Percentiles rank a stretch among this genome's conserved stretches.
phyloP scores from a whole-genome alignment of 371 early-diverging fungal genomes.

The Blyttiomyces sp. region DNA sequence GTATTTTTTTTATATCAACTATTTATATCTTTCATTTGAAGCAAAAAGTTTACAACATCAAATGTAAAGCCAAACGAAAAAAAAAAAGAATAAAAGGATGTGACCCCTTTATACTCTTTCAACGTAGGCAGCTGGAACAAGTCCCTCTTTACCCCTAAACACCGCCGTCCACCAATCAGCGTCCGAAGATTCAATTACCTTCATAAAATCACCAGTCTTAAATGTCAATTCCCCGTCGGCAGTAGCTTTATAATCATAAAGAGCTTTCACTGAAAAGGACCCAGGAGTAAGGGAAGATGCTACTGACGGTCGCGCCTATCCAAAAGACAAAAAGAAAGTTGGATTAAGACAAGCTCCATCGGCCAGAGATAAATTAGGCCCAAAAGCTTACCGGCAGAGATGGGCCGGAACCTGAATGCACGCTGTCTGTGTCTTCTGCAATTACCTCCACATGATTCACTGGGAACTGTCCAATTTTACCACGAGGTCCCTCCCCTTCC shows the following conservation, averaged over 20 bases:
- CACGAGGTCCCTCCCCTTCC: constrained; percentile 39
- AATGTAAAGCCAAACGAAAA: too few relatives aligned
- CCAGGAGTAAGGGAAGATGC: too few relatives aligned
- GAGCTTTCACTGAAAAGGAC: constrained; percentile 10
- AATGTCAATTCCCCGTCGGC: constrained; percentile 35
- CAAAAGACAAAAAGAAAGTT: too few relatives aligned
- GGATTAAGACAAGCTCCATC: too few relatives aligned
- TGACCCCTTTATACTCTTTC: constrained; percentile 14
- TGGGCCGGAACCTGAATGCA: constrained; percentile 3
- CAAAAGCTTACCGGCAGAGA: too few relatives aligned
- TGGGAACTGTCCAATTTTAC: constrained; percentile 41
- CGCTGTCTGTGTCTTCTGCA: background rate
- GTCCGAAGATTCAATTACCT: constrained; percentile 24
- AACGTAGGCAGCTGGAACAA: constrained; percentile 84
- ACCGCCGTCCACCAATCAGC: constrained; percentile 54
- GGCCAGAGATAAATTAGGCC: too few relatives aligned
- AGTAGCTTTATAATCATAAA: constrained; percentile 34
- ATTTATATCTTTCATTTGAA: too few relatives aligned
- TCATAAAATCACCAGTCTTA: constrained; percentile 34
- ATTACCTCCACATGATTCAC: constrained; percentile 33
- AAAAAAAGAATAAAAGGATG: too few relatives aligned
- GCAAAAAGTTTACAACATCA: too few relatives aligned
- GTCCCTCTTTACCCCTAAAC: constrained; percentile 64
- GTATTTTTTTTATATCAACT: too few relatives aligned
- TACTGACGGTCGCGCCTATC: too few relatives aligned